Evolutionary conservation across 129 eudicot genomes (phyloP), one percentile per base, ranked within the genome.

Genomic region (Chrysanthemum seticuspe): DNA sequence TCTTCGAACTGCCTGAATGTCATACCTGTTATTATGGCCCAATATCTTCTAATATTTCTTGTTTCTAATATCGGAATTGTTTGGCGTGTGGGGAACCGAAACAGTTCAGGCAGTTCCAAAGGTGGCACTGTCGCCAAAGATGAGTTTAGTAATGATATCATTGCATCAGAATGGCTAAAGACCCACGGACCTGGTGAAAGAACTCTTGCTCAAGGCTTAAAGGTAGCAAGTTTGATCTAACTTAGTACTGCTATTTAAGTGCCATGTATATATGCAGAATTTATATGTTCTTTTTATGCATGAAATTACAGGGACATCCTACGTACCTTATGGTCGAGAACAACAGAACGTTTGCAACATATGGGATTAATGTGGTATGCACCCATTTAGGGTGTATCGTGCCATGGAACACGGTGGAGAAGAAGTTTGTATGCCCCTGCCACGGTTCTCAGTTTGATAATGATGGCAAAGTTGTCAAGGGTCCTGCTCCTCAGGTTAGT

Each of bases 341-440:
- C 10, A 87, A 87, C 76, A 76, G 60, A 82, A 81, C 86, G 13
- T 83, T 93, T 14, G 93, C 93, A 61, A 83, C 91, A 3, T 93
- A 82, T 44, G 97, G 96, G 2, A 90, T 93, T 59, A 93, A 90
- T 52, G 92, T 91, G 3, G 96, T 93, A 49, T 93, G 98, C 86
- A 93, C 97, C 23, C 97, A 93, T 83, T 87, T 93, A 18, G 96
- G 98, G 53, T 93, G 98, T 78, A 91, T 93, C 9, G 98, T 90
- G 13, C 98, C 98, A 11, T 93, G 85, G 87, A 93, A 93, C 74
- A 76, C 85, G 18, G 96, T 96, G n/a, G 91, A 93, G 87, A 87
- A 90, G 84, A 93, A 93, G 83, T 93, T 93, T 84, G 76, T 86
- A 68, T 93, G 96, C 83, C 96, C 98, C 0, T 93, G 98, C 84